Conservation (phyloP, 148 eudicot species). For the Amaranthus palmeri region DNA sequence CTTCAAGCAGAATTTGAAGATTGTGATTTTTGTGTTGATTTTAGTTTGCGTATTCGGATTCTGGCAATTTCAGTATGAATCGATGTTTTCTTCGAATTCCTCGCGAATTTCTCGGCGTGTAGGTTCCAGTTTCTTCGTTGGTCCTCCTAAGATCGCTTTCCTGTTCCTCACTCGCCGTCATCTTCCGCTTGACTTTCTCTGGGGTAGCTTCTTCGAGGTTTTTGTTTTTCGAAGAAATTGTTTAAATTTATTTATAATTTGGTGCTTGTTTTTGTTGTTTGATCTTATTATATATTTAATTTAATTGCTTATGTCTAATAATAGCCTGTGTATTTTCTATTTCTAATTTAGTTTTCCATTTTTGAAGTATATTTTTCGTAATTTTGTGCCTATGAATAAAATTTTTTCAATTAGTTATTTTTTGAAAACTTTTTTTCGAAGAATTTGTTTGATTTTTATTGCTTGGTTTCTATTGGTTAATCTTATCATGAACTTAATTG, state of each 20-base stretch:
- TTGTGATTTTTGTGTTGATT: slow-evolving; percentile 29
- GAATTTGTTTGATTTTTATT: background rate
- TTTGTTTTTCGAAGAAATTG: slow-evolving; percentile 1
- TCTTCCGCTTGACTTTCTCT: slow-evolving; percentile 86
- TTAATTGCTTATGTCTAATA: background rate
- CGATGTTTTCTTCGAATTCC: slow-evolving; percentile 2
- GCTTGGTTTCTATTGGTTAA: background rate
- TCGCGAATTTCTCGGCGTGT: slow-evolving; percentile 33
- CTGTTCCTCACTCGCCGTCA: slow-evolving; percentile 58
- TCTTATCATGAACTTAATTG: no score
- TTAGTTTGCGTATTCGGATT: slow-evolving; percentile 36
- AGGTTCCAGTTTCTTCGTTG: slow-evolving; percentile 21
- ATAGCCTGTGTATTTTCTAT: background rate
- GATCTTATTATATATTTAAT: background rate
- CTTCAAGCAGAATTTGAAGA: slow-evolving; percentile 33
- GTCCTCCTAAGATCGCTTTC: slow-evolving; percentile 69
- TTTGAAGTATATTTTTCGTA: background rate
- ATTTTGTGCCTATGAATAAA: background rate
- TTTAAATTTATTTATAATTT: background rate
- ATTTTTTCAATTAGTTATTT: background rate
- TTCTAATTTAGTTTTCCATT: background rate
- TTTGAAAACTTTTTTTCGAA: background rate
- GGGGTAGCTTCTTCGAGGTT: slow-evolving; percentile 91
- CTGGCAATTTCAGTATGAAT: slow-evolving; percentile 29
- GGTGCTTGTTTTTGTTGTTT: background rate